Conservation (phyloP, 257 asterid species). For the Ligustrum vulgare region DNA sequence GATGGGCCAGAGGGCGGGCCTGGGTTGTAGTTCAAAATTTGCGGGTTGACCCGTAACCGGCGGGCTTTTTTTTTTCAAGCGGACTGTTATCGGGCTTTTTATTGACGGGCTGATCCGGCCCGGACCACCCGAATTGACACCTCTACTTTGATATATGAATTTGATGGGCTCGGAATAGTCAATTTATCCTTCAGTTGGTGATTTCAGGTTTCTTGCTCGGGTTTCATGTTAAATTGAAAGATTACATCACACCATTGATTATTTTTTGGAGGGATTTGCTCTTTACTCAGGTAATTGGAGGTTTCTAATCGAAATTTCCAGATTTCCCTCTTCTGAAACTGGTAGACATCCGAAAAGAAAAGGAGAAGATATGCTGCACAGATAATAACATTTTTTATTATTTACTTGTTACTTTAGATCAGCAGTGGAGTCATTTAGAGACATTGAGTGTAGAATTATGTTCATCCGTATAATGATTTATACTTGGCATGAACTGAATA, state of each 20-base stretch:
- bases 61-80: too few species aligned
- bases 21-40: too few species aligned
- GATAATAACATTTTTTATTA: slow-evolving; percentile 29
- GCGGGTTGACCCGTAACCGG: too few species aligned
- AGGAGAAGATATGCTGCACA: slow-evolving; percentile 41
- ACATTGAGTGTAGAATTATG: slow-evolving; percentile 10
- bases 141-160: slow-evolving; percentile 74
- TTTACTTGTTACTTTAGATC: slow-evolving; percentile 26
- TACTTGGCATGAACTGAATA: slow-evolving; percentile 5
- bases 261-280: slow-evolving; percentile 35
- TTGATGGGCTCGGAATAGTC: slow-evolving; percentile 90
- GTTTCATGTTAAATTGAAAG: slow-evolving; percentile 27
- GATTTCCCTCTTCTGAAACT: slow-evolving; percentile 34
- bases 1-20: too few species aligned
- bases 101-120: too few species aligned
- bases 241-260: slow-evolving; percentile 26
- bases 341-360: slow-evolving; percentile 20
- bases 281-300: slow-evolving; percentile 34
- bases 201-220: slow-evolving; percentile 79
- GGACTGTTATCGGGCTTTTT: too few species aligned
- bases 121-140: too few species aligned
- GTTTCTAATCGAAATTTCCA: slow-evolving; percentile 36
- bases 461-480: slow-evolving; percentile 19
- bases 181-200: slow-evolving; percentile 83
- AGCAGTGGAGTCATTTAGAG: slow-evolving; percentile 14